phyloP scores from a whole-genome alignment of 495 filamentous ascomycete genomes.

The Xylaria telfairii region DNA sequence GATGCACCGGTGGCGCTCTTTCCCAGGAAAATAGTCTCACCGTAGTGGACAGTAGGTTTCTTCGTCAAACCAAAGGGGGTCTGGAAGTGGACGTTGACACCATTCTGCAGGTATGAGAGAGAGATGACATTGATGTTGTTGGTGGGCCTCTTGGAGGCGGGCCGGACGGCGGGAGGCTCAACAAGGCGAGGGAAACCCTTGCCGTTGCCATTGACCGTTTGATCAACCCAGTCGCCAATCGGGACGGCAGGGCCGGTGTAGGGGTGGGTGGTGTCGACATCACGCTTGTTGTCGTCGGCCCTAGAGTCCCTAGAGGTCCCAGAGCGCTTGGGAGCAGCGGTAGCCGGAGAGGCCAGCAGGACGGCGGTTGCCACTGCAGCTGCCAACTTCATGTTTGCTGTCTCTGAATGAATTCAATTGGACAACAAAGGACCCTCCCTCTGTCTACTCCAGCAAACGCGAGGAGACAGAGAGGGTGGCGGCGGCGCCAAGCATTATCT shows the following conservation, averaged over 20 bases:
- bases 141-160: slow-evolving; percentile 44
- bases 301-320: background rate
- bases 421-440: background rate
- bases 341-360: background rate
- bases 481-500: background rate
- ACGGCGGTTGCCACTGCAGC: background rate
- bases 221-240: slow-evolving; percentile 59
- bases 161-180: slow-evolving; percentile 62
- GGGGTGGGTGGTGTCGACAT: slow-evolving; percentile 47
- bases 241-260: slow-evolving; percentile 58
- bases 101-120: slow-evolving; percentile 54
- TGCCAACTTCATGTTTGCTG: background rate
- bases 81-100: slow-evolving; percentile 61
- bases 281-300: slow-evolving; percentile 26
- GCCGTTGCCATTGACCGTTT: slow-evolving; percentile 57
- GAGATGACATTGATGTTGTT: slow-evolving; percentile 64
- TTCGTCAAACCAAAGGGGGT: slow-evolving; percentile 58
- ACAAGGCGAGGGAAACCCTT: slow-evolving; percentile 59
- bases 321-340: background rate
- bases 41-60: slow-evolving; percentile 51
- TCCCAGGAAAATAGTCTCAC: slow-evolving; percentile 40
- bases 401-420: background rate
- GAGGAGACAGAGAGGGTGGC: background rate
- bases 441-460: background rate
- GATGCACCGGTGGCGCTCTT: slow-evolving; percentile 43